A percentile compares a stretch with the other conserved stretches of the same genome.
phyloP scores from a whole-genome alignment of 1,284 basidiomycete genomes.

The Moniliophthora roreri region DNA sequence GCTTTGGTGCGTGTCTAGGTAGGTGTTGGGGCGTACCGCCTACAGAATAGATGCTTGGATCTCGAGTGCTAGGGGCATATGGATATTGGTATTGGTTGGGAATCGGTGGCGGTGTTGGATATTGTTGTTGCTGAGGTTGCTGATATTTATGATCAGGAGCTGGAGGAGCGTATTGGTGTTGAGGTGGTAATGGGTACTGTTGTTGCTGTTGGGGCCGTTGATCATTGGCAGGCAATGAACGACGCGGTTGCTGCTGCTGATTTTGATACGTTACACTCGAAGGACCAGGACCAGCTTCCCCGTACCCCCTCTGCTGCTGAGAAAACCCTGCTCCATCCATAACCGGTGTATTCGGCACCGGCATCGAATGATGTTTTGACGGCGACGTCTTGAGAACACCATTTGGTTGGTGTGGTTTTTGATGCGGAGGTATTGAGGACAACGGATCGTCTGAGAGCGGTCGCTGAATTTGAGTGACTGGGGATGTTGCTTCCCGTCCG shows the following conservation, averaged over 20 bases:
- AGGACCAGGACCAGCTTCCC: not conserved
- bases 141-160: not conserved
- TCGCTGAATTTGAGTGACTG: not conserved
- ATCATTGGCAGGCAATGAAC: too few species aligned
- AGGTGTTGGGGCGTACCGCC: not conserved
- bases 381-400: too few species aligned
- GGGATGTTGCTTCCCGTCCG: not conserved
- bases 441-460: too few species aligned
- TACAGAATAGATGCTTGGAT: not conserved
- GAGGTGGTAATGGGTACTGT: too few species aligned
- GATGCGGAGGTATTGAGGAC: too few species aligned
- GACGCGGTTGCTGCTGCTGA: too few species aligned
- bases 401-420: too few species aligned
- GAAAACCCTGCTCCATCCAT: not conserved
- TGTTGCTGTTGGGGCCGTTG: too few species aligned
- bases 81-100: not conserved
- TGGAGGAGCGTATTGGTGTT: too few species aligned
- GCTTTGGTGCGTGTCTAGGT: conserved; percentile 54
- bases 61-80: not conserved
- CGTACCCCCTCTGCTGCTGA: not conserved
- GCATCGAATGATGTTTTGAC: not conserved
- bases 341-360: not conserved
- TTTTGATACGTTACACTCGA: too few species aligned
- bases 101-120: not conserved
- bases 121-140: not conserved